Base-by-base conservation (phyloP, 2,329 filamentous ascomycete species). In the Diaporthe humulicola region DNA sequence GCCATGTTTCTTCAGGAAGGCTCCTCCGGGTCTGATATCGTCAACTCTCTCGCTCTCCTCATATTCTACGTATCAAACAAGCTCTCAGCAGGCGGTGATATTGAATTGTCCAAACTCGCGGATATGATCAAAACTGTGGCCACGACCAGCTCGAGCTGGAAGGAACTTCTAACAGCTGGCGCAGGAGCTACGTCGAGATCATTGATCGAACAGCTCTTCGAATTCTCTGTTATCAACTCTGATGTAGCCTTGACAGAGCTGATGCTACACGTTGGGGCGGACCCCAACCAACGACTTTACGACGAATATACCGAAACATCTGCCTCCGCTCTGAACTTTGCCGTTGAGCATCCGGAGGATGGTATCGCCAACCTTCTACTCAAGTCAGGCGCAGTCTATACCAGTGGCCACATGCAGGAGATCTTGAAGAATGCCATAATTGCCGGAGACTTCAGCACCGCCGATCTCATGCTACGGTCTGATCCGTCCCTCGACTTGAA, bases 301-400 rank as follows among this genome's bases (percentile, higher is more conserved):
- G 57, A 60, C 14, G 2, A 19, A 8, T 0, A 19, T 17, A 7
- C 9, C 7, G 5, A 7, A 42, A 25, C n/a, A 9, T 25, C 36
- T 8, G 14, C 45, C n/a, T 12, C 60, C 17, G 60, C 60, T 14
- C 25, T 64, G 9, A 25, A 64, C n/a, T 30, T 6, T 14, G 10
- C 36, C 2, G 1, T 61, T 19, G 2, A 6, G 8, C 14, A 1
- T 1, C 9, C 1, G 3, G 3, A 0, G 1, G 1, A 61, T 28
- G 22, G 2, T 5, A 9, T 61, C n/a, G 4, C 14, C 36, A 10
- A 45, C 22, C 58, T 64, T 22, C 17, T 48, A 30, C 40, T 45
- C 3, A 3, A 22, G 1, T 64, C 40, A 30, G 40, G 60, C 8
- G 40, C 60, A 22, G 10, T 19, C 25, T 48, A 3, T 33, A n/a